Percentiles rank a stretch among this genome's conserved stretches.
phyloP scores from a whole-genome alignment of 2,329 filamentous ascomycete species.

The Colletotrichum sp. region DNA sequence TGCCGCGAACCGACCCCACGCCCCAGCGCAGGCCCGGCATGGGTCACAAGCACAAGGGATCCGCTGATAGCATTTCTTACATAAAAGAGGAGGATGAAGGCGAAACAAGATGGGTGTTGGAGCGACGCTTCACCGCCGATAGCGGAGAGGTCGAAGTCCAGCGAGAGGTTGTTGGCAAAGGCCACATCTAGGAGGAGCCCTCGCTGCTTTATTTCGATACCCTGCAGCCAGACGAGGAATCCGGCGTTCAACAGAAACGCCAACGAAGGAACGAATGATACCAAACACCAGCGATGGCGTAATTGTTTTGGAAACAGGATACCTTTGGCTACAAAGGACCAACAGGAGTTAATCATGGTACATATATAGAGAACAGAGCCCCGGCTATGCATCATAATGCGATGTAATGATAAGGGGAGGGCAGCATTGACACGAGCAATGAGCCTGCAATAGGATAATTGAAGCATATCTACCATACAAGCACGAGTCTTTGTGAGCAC shows the following conservation, averaged over 20 bases:
- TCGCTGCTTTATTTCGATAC: neutral
- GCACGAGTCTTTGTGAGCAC: too few relatives aligned
- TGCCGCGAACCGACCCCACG: constrained; percentile 18
- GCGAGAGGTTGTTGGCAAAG: constrained; percentile 66
- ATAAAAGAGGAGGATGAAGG: constrained; percentile 64
- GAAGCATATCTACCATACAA: neutral
- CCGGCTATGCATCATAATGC: neutral
- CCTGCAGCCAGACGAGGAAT: neutral
- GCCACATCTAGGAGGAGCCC: constrained; percentile 42
- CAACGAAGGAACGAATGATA: neutral
- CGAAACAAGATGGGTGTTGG: constrained; percentile 71
- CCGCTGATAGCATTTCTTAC: constrained; percentile 74
- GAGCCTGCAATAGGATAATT: neutral
- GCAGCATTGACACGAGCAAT: too few relatives aligned
- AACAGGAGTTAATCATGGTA: neutral
- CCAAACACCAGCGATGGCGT: constrained; percentile 7
- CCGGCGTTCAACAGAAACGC: neutral
- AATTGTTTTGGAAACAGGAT: neutral
- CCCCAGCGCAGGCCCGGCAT: constrained; percentile 31
- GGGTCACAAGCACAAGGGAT: constrained; percentile 60
- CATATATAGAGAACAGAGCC: constrained; percentile 1
- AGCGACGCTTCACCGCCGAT: constrained; percentile 70
- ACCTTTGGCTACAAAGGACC: neutral
- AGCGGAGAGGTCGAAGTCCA: constrained; percentile 69
- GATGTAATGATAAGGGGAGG: neutral